Base-by-base conservation (phyloP, 2,329 filamentous ascomycete genomes). In the Aspergillus sp. region DNA sequence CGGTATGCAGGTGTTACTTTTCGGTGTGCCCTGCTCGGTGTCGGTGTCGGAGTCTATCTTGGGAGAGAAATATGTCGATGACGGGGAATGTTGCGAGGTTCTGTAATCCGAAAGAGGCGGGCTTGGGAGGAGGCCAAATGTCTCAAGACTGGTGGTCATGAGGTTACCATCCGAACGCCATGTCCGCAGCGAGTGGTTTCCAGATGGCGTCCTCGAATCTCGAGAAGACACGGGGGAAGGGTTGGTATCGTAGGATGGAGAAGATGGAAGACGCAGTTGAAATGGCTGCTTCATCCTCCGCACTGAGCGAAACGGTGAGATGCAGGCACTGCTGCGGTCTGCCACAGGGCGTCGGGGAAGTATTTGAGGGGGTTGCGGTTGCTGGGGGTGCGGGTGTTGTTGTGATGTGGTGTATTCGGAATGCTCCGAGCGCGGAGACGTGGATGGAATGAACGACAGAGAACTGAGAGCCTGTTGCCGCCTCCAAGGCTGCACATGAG, bases 201-300 rank as follows among this genome's bases (percentile, higher is more conserved):
- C 63, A 13, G 57, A 60, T 17, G 57, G 56, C 17, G 41, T 50
- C 53, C n/a, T 43, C n/a, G 50, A 54, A 14, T 63, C 61, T 19
- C 55, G 61, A 5, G 60, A 53, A 22, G 58, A 51, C 4, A 42
- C 19, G 10, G 40, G 40, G 17, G 62, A 57, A 47, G 58, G 32
- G 2, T 52, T 56, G 14, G 56, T 62, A 40, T 73, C 70, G 26
- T 59, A 53, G 0, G 68, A 68, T 9, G 70, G 70, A 2, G 70
- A 72, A 6, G 59, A 50, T 8, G 70, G 69, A 11, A 73, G 59
- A 50, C 65, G 66, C 14, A 73, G 54, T 36, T 69, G 69, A 33
- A 73, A 72, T 13, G 70, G 70, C 46, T 72, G 64, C 43, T 72
- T 73, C 70, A 73, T 73, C 52, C 57, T 67, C 16, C 67, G 65